Conservation (phyloP, 345 rosid genomes). For the Eucalyptus melliodora region DNA sequence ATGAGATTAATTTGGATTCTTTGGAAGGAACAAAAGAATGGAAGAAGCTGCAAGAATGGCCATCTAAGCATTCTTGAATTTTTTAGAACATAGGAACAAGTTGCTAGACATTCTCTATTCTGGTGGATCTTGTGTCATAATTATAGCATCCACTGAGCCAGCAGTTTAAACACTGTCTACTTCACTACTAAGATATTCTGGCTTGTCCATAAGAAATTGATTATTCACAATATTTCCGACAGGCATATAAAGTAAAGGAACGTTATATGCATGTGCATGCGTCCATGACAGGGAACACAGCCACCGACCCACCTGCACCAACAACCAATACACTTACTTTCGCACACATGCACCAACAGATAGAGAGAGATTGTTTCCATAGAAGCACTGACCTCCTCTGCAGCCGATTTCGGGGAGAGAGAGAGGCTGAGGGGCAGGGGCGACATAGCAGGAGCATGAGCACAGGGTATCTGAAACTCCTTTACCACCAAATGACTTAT, state of each 20-base stretch:
- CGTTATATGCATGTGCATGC: background rate
- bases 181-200: background rate
- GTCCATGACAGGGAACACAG: background rate
- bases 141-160: background rate
- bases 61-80: background rate
- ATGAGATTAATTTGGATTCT: background rate
- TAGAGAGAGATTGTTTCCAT: background rate
- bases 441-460: slow-evolving; percentile 52
- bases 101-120: background rate
- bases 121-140: background rate
- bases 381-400: slow-evolving; percentile 47
- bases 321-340: background rate
- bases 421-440: slow-evolving; percentile 24
- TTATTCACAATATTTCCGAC: background rate
- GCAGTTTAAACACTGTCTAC: background rate
- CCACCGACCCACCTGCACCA: background rate
- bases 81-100: background rate
- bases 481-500: slow-evolving; percentile 58
- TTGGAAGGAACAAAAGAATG: background rate
- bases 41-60: background rate
- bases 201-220: background rate
- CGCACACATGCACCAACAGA: background rate
- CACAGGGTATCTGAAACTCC: slow-evolving; percentile 60
- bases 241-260: background rate
- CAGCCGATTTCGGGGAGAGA: slow-evolving; percentile 56